These are phyloP conservation scores for Auricularia sp. DNA, from an alignment of 768 basidiomycete genomes.

Conservation along the genomic window DNA sequence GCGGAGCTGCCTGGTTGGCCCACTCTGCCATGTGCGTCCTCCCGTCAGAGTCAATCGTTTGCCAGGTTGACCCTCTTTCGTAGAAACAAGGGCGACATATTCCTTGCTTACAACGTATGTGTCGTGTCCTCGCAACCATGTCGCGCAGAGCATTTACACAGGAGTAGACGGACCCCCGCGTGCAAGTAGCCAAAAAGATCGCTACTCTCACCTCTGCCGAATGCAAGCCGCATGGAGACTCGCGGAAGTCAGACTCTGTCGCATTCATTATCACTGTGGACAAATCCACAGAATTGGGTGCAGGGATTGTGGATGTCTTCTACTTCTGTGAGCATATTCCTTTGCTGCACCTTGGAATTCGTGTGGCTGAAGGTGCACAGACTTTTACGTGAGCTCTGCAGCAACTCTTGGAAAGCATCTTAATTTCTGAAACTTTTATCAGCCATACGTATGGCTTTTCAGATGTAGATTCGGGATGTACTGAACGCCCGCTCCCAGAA, in stretches of 20 bases:
- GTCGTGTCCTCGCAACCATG: background rate
- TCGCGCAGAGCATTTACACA: background rate
- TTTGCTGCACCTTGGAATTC: background rate
- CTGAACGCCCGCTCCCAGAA: background rate
- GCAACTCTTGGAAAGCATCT: too few relatives aligned
- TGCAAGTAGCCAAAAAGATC: background rate
- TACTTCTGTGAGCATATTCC: background rate
- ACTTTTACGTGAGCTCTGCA: background rate
- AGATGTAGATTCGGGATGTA: background rate
- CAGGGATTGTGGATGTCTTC: background rate
- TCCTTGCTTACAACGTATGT: background rate
- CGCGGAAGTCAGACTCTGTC: background rate
- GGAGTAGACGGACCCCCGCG: background rate
- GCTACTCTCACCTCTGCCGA: background rate
- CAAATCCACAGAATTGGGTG: background rate
- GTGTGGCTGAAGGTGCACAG: background rate
- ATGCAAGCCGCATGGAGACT: conserved; percentile 1
- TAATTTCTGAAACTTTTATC: background rate
- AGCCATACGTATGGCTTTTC: background rate
- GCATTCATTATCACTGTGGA: background rate
- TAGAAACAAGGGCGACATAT: background rate
- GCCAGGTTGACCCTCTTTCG: background rate
- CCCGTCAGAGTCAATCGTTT: background rate
- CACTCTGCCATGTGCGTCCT: background rate
- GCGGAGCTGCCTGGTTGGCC: background rate